phyloP scores from a whole-genome alignment of 192 early-diverging fungal genomes.

The Coemansia sp. region DNA sequence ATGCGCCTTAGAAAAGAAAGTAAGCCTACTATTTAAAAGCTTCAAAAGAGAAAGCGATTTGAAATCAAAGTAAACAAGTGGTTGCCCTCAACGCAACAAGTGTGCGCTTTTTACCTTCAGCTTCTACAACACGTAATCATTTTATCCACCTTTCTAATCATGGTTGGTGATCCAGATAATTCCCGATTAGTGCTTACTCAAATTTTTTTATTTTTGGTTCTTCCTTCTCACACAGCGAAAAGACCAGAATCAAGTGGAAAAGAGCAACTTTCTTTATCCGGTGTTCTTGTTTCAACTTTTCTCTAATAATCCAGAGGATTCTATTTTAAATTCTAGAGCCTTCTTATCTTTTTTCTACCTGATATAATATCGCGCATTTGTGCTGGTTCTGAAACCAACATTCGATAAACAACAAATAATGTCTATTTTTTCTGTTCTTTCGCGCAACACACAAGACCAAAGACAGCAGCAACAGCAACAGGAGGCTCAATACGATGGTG shows the following conservation, averaged over 20 bases:
- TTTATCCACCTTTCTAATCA: neutral
- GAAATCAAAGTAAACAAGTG: too few species aligned
- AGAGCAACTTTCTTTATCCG: neutral
- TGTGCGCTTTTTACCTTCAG: too few species aligned
- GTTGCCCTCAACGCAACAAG: too few species aligned
- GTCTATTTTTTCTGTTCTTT: constrained; percentile 53
- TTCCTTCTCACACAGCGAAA: neutral
- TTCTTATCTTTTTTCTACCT: neutral
- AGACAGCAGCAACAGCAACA: constrained; percentile 36
- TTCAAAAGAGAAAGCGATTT: neutral
- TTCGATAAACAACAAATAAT: constrained; percentile 18
- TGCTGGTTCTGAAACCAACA: neutral
- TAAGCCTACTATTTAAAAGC: neutral
- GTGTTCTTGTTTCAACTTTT: neutral
- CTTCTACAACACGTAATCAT: neutral
- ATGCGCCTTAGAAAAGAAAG: neutral
- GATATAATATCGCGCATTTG: constrained; percentile 1
- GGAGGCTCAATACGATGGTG: constrained; percentile 13
- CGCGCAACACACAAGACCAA: constrained; percentile 23
- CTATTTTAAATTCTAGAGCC: neutral
- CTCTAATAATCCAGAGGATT: neutral
- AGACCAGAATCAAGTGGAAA: neutral
- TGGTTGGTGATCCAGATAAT: neutral
- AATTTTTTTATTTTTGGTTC: constrained; percentile 3
- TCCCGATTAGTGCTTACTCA: neutral